These are phyloP conservation scores for Exophiala sp. DNA, from an alignment of 2,329 filamentous ascomycete genomes.

Conservation along the genomic window DNA sequence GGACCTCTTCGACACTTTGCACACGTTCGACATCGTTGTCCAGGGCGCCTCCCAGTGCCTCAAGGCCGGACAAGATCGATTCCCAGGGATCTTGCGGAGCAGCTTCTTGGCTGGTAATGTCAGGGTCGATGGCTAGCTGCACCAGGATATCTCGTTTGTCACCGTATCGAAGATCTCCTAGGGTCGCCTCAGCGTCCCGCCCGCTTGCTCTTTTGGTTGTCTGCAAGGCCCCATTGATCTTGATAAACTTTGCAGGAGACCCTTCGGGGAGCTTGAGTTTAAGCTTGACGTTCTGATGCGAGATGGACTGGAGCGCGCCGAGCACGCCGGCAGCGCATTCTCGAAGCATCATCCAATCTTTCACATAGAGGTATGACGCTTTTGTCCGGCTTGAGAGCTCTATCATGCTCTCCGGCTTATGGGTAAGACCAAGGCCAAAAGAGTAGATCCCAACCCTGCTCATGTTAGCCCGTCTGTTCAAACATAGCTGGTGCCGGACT, in stretches of 20 bases:
- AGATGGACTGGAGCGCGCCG: conserved; percentile 83
- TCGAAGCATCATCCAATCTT: conserved; percentile 99
- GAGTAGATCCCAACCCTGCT: conserved; percentile 85
- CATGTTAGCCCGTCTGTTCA: conserved; percentile 27
- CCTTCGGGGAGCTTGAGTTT: conserved; percentile 91
- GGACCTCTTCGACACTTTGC: conserved; percentile 86
- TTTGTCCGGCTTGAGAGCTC: conserved; percentile 93
- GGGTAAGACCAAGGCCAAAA: conserved; percentile 90
- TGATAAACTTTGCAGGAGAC: conserved; percentile 95
- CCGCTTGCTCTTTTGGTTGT: conserved; percentile 95
- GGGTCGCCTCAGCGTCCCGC: conserved; percentile 82
- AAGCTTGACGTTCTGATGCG: conserved; percentile 97
- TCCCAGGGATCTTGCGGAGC: conserved; percentile 94
- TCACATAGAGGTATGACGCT: conserved; percentile 95
- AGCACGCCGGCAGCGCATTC: conserved; percentile 93
- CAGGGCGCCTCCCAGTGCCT: conserved; percentile 80
- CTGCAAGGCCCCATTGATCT: conserved; percentile 92
- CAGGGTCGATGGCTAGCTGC: conserved; percentile 84
- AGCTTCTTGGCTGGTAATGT: conserved; percentile 73
- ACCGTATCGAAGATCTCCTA: conserved; percentile 89
- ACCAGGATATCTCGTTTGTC: conserved; percentile 94
- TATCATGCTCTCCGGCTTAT: conserved; percentile 98
- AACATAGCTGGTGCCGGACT: conserved; percentile 35
- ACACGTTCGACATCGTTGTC: conserved; percentile 80
- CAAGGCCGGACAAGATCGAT: conserved; percentile 88